phyloP scores from a whole-genome alignment of 208 protist species.

The Leishmania mexicana region DNA sequence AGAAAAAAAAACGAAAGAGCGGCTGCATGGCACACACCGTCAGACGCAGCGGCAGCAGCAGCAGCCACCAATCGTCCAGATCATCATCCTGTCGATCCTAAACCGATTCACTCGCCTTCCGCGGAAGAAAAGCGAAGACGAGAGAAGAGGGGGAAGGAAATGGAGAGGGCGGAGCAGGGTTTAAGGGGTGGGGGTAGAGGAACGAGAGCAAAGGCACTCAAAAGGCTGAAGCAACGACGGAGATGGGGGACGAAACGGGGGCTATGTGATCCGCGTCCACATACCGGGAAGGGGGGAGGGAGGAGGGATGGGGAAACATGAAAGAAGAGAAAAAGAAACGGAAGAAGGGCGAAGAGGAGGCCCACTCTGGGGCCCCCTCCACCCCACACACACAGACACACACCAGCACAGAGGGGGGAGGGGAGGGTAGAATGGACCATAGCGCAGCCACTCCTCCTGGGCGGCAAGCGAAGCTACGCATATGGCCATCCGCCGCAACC shows the following conservation, averaged over 20 bases:
- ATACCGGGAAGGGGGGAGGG: neutral
- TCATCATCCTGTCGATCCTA: neutral
- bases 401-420: neutral
- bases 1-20: constrained; percentile 4
- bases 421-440: neutral
- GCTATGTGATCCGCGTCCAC: neutral
- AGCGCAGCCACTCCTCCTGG: neutral
- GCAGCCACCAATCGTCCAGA: neutral
- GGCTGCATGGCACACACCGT: neutral
- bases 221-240: neutral
- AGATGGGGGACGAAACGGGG: neutral
- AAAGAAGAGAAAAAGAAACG: neutral
- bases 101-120: neutral
- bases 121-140: neutral
- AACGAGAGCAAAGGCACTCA: neutral
- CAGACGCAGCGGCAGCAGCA: neutral
- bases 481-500: neutral
- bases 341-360: constrained; percentile 4
- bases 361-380: neutral
- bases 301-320: neutral
- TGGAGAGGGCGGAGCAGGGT: neutral
- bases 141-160: neutral
- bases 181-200: neutral
- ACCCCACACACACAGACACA: neutral
- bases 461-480: neutral